Percentiles rank a stretch among this genome's conserved stretches.
These are phyloP conservation scores for Cryptococcus floricola DNA, from an alignment of 1,284 basidiomycete genomes.

Conservation along the genomic window DNA sequence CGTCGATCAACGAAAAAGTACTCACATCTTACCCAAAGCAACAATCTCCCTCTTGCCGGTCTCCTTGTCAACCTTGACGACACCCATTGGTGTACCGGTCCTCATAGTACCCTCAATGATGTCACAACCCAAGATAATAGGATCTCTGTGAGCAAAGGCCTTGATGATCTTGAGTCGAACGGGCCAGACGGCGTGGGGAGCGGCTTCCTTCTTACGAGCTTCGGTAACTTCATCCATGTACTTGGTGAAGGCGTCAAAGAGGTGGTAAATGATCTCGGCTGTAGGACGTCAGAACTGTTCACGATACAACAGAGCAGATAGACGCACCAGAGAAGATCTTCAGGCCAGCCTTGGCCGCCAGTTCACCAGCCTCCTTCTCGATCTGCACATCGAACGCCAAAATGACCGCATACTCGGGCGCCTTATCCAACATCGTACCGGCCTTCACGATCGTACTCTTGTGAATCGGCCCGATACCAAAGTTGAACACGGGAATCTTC, in stretches of 20 bases:
- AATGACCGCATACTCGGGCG: conserved; percentile 91
- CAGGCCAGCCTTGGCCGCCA: conserved; percentile 92
- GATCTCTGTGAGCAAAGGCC: conserved; percentile 93
- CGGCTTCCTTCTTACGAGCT: conserved; percentile 86
- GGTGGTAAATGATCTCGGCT: conserved; percentile 85
- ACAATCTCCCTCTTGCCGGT: conserved; percentile 90
- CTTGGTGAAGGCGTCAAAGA: conserved; percentile 96
- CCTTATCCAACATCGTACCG: conserved; percentile 92
- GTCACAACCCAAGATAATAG: conserved; percentile 95
- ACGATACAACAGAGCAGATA: conserved; percentile 56
- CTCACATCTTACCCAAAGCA: conserved; percentile 88
- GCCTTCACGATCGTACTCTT: conserved; percentile 93
- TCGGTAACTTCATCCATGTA: conserved; percentile 92
- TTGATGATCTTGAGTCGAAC: conserved; percentile 89
- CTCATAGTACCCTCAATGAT: conserved; percentile 89
- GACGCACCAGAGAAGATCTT: conserved; percentile 80
- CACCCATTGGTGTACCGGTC: conserved; percentile 93
- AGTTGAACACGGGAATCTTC: conserved; percentile 96
- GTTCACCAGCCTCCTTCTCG: conserved; percentile 81
- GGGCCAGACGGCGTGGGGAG: conserved; percentile 95
- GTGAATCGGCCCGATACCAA: conserved; percentile 97
- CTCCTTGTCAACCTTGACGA: conserved; percentile 74
- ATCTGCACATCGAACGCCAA: conserved; percentile 92
- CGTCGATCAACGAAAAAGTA: conserved; percentile 12
- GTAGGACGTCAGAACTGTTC: conserved; percentile 7